These are phyloP conservation scores for Naganishia sp. DNA, from an alignment of 1,284 basidiomycete genomes.

Conservation along the genomic window DNA sequence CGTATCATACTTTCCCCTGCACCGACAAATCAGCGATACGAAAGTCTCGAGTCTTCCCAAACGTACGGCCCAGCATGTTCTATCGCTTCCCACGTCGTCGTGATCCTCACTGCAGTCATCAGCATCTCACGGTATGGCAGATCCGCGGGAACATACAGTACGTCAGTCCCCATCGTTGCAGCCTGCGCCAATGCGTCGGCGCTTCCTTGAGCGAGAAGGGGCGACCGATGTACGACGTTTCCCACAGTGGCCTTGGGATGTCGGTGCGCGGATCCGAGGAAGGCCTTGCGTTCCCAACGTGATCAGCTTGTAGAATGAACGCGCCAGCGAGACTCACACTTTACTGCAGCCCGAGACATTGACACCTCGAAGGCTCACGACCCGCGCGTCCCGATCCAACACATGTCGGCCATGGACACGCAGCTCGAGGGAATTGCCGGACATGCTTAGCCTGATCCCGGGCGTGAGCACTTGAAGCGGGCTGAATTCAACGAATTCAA, in stretches of 20 bases:
- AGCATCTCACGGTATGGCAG: neutral
- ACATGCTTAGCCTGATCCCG: neutral
- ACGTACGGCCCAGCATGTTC: constrained; percentile 86
- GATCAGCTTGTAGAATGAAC: neutral
- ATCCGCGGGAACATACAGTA: constrained; percentile 62
- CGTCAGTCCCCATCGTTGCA: constrained; percentile 81
- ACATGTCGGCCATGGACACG: constrained; percentile 65
- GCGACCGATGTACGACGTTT: constrained; percentile 75
- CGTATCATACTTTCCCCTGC: constrained; percentile 75
- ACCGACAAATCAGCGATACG: neutral
- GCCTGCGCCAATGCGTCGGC: constrained; percentile 73
- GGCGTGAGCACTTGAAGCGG: neutral
- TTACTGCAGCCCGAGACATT: constrained; percentile 81
- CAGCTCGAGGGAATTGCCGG: neutral
- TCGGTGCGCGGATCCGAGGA: constrained; percentile 52
- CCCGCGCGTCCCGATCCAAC: constrained; percentile 71
- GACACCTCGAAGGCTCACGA: constrained; percentile 74
- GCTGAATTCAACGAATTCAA: neutral
- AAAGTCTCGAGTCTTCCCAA: neutral
- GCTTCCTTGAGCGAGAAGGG: constrained; percentile 84
- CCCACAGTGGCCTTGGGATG: constrained; percentile 53
- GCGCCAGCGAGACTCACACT: constrained; percentile 61
- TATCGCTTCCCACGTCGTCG: constrained; percentile 94
- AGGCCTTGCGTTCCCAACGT: constrained; percentile 57
- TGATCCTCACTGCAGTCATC: constrained; percentile 67